These are phyloP conservation scores for Leishmania martiniquensis DNA, from an alignment of 208 protist species.

Conservation along the genomic window DNA sequence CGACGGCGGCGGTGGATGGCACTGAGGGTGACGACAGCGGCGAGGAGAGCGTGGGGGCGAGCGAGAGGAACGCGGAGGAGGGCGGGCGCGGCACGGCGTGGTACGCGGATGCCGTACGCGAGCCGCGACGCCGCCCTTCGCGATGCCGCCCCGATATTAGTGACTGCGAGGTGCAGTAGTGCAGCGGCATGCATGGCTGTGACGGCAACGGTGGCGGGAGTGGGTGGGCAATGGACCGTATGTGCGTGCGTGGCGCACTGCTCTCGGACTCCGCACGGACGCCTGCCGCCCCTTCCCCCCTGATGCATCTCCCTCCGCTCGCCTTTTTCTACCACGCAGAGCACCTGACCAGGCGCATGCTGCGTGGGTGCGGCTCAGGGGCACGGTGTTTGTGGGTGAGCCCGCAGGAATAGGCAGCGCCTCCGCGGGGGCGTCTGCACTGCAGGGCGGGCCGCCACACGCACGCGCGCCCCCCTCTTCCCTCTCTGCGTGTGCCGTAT, in stretches of 20 bases:
- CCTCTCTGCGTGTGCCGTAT: background rate
- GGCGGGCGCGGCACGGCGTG: background rate
- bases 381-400: background rate
- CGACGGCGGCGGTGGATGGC: background rate
- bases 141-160: conserved; percentile 35
- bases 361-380: background rate
- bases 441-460: background rate
- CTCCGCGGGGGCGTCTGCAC: background rate
- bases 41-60: background rate
- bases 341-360: background rate
- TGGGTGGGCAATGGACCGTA: background rate
- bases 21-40: background rate
- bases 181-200: background rate
- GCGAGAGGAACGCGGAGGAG: background rate
- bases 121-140: conserved; percentile 4
- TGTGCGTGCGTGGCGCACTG: conserved; percentile 3
- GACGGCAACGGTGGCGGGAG: background rate
- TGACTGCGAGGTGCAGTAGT: conserved; percentile 57
- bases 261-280: background rate
- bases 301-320: background rate
- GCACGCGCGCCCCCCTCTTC: background rate
- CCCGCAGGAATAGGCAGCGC: background rate
- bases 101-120: background rate
- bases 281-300: background rate
- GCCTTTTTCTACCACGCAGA: background rate